Evolutionary conservation across 805 yeast genomes (phyloP).

Genomic region (Nadsonia fulvescens): DNA sequence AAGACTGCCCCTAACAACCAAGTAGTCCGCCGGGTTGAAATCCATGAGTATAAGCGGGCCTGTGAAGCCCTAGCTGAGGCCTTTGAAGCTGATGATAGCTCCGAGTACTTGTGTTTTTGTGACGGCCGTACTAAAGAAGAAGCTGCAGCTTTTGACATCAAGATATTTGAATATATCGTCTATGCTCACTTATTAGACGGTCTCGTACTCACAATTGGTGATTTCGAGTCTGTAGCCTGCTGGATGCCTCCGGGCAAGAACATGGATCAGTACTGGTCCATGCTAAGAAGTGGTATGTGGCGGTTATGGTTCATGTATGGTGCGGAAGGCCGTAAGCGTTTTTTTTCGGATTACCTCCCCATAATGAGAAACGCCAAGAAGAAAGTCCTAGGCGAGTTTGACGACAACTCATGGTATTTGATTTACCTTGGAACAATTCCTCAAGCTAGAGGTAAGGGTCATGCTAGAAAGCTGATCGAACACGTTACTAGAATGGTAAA

Average conservation of each 20-base stretch:
- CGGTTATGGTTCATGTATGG: constrained; percentile 22
- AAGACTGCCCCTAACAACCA: no score
- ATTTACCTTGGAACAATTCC: constrained; percentile 42
- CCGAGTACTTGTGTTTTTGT: no score
- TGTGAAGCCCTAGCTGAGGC: no score
- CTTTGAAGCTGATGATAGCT: no score
- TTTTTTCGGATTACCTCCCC: constrained; percentile 32
- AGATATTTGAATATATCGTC: constrained; percentile 34
- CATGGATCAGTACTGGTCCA: constrained; percentile 12
- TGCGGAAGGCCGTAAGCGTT: constrained; percentile 29
- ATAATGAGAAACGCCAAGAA: constrained; percentile 26
- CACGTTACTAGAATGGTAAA: constrained; percentile 30
- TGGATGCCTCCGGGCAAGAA: constrained; percentile 18
- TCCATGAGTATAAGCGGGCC: no score
- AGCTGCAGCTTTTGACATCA: constrained; percentile 26
- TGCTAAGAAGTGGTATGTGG: constrained; percentile 14
- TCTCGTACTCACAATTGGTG: constrained; percentile 32
- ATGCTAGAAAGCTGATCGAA: constrained; percentile 33
- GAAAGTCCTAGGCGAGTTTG: constrained; percentile 25
- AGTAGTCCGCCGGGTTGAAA: no score
- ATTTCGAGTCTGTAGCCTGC: constrained; percentile 25
- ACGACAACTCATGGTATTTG: constrained; percentile 33
- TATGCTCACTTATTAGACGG: constrained; percentile 34
- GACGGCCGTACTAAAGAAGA: constrained; percentile 20
- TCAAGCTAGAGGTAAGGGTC: constrained; percentile 39